These are phyloP conservation scores for Cyberlindnera americana DNA, from an alignment of 805 yeast species.

Conservation along the genomic window DNA sequence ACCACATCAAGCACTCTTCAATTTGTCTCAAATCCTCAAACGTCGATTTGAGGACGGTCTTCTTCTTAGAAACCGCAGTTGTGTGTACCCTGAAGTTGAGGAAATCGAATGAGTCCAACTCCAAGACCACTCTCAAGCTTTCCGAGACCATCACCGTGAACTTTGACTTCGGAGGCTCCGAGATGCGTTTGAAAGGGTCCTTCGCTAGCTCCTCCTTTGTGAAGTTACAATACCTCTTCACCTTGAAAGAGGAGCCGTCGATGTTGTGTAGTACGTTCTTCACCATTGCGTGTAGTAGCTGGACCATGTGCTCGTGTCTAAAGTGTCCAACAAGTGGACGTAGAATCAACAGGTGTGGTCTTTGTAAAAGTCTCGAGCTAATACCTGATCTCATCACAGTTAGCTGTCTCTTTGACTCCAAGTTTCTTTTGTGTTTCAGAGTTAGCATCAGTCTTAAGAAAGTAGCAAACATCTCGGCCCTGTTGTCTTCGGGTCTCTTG, in stretches of 20 bases:
- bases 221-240: slow-evolving; percentile 20
- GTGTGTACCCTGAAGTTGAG: slow-evolving; percentile 20
- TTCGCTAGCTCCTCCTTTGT: slow-evolving; percentile 6
- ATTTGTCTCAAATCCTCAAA: slow-evolving; percentile 51
- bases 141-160: slow-evolving; percentile 29
- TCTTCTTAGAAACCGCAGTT: slow-evolving; percentile 22
- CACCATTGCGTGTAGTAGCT: slow-evolving; percentile 15
- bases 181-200: slow-evolving; percentile 21
- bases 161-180: slow-evolving; percentile 27
- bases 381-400: slow-evolving; percentile 12
- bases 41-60: slow-evolving; percentile 40
- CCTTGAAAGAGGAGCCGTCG: slow-evolving; percentile 10
- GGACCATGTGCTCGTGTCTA: slow-evolving; percentile 46
- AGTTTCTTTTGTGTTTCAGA: slow-evolving; percentile 37
- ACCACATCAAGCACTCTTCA: slow-evolving; percentile 56
- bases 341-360: slow-evolving; percentile 44
- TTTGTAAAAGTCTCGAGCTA: slow-evolving; percentile 19
- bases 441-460: slow-evolving; percentile 34
- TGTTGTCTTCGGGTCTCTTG: slow-evolving; percentile 38
- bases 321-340: slow-evolving; percentile 58
- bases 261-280: slow-evolving; percentile 14
- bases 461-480: slow-evolving; percentile 34
- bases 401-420: slow-evolving; percentile 26
- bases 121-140: slow-evolving; percentile 10
- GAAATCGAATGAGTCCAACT: slow-evolving; percentile 23